Percentiles rank a stretch among this genome's conserved stretches.
These are phyloP conservation scores for Arthrobotrys iridis DNA, from an alignment of 2,329 filamentous ascomycete species.

Conservation along the genomic window DNA sequence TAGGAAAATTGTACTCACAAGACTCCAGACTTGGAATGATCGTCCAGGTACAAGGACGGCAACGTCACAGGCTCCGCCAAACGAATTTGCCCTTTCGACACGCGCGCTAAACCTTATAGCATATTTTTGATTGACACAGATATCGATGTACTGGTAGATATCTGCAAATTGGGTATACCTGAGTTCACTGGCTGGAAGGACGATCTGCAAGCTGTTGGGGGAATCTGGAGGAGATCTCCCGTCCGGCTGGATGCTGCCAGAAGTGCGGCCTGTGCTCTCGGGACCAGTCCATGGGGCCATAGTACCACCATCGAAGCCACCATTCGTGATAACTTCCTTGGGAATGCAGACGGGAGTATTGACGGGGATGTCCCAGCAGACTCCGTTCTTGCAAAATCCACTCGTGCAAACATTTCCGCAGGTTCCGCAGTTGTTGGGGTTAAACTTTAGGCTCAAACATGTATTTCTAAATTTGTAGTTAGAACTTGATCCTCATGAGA, in stretches of 20 bases:
- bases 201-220: conserved; percentile 1
- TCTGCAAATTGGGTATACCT: conserved; percentile 5
- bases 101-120: background rate
- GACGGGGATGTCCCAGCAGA: conserved; percentile 1
- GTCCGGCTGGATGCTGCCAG: background rate
- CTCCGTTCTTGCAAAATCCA: conserved; percentile 34
- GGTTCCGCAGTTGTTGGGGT: conserved; percentile 51
- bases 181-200: background rate
- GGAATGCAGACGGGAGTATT: conserved; percentile 27
- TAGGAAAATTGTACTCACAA: background rate
- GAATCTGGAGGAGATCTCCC: conserved; percentile 10
- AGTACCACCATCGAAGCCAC: conserved; percentile 50
- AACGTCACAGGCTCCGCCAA: background rate
- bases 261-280: background rate
- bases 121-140: conserved; percentile 4
- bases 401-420: conserved; percentile 44
- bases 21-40: background rate
- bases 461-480: background rate
- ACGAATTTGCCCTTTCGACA: background rate
- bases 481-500: background rate
- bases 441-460: conserved; percentile 26
- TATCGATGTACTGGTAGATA: conserved; percentile 2
- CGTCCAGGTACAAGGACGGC: background rate
- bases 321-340: conserved; percentile 42
- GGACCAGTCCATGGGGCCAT: conserved; percentile 16